Conservation (phyloP, 1,139 yeast genomes). For the Petasospora rhodanensis region DNA sequence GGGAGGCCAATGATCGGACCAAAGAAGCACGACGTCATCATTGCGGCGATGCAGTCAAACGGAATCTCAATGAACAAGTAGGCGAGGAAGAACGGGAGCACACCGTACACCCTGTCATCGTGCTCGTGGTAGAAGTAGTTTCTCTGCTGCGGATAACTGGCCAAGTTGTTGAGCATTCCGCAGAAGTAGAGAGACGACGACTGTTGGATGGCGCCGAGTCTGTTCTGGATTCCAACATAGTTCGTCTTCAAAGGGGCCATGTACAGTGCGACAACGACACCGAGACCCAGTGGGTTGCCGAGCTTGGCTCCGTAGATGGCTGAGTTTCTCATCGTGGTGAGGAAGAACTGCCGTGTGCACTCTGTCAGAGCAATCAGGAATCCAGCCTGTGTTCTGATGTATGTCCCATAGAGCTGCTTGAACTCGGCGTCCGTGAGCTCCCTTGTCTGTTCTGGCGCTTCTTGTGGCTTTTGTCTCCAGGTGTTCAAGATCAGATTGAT, state of each 20-base stretch:
- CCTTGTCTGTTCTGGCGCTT: constrained; percentile 19
- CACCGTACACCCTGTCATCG: constrained; percentile 68
- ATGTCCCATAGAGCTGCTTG: constrained; percentile 11
- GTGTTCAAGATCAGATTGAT: constrained; percentile 27
- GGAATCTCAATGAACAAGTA: constrained; percentile 73
- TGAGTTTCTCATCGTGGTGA: constrained; percentile 34
- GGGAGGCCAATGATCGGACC: constrained; percentile 74
- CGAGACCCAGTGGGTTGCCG: constrained; percentile 62
- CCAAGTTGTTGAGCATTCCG: constrained; percentile 74
- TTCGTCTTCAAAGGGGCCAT: constrained; percentile 64
- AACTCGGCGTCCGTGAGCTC: constrained; percentile 9
- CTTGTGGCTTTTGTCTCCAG: constrained; percentile 29
- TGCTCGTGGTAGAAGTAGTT: constrained; percentile 76
- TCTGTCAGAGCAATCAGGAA: constrained; percentile 32
- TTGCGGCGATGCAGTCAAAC: constrained; percentile 57
- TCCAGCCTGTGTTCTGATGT: constrained; percentile 27
- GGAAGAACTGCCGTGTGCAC: constrained; percentile 19
- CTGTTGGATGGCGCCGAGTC: constrained; percentile 76
- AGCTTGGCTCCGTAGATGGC: constrained; percentile 62
- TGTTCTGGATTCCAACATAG: constrained; percentile 55
- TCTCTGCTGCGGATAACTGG: constrained; percentile 71
- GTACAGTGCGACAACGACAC: constrained; percentile 60
- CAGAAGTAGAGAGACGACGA: constrained; percentile 68
- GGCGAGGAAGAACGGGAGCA: constrained; percentile 58
- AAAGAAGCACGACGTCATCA: constrained; percentile 55